phyloP scores from a whole-genome alignment of 805 yeast genomes.

The Yamadazyma insecticola region DNA sequence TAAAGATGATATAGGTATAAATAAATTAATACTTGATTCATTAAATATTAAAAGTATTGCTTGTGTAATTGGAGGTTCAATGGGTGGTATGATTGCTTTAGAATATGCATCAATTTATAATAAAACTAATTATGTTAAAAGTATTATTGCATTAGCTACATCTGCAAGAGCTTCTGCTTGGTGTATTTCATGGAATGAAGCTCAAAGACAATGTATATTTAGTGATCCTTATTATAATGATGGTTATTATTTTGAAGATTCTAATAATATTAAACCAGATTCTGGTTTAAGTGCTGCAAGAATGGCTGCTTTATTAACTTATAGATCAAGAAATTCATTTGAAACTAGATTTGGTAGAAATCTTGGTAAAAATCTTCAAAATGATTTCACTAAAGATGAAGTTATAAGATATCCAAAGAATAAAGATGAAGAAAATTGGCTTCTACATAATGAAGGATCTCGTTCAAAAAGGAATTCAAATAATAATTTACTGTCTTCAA shows the following conservation, averaged over 20 bases:
- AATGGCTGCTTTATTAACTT: slow-evolving; percentile 93
- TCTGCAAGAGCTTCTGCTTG: slow-evolving; percentile 95
- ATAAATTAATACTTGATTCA: slow-evolving; percentile 69
- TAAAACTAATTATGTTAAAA: slow-evolving; percentile 60
- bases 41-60: slow-evolving; percentile 79
- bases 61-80: slow-evolving; percentile 90
- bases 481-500: slow-evolving; percentile 6
- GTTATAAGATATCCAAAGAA: slow-evolving; percentile 39
- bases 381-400: slow-evolving; percentile 11
- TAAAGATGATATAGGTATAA: slow-evolving; percentile 87
- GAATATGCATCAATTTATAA: slow-evolving; percentile 72
- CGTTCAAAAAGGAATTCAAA: slow-evolving; percentile 5
- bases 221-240: slow-evolving; percentile 91
- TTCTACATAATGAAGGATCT: slow-evolving; percentile 85
- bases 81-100: slow-evolving; percentile 97
- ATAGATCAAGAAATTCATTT: slow-evolving; percentile 87
- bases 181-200: slow-evolving; percentile 99
- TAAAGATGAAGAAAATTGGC: slow-evolving; percentile 70
- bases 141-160: slow-evolving; percentile 82
- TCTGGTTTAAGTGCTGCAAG: slow-evolving; percentile 93
- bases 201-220: slow-evolving; percentile 93
- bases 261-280: slow-evolving; percentile 64
- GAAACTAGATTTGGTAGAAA: slow-evolving; percentile 90
- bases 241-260: slow-evolving; percentile 70
- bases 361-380: slow-evolving; percentile 17